phyloP scores from a whole-genome alignment of 768 basidiomycete species.

The Nevesoporus exiguus region DNA sequence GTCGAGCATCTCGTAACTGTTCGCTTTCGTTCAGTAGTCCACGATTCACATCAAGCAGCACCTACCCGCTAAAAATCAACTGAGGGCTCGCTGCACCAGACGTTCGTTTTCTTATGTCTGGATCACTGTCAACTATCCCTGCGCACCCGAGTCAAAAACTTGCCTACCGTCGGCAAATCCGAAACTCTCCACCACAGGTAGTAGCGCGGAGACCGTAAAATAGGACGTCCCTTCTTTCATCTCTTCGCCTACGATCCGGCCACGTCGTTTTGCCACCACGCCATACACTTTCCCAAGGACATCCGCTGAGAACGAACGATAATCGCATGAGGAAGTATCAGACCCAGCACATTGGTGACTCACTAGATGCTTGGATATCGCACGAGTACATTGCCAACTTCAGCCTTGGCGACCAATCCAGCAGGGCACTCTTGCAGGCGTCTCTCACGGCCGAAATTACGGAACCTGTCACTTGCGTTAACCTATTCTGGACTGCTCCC shows the following conservation, averaged over 20 bases:
- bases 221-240: constrained; percentile 98
- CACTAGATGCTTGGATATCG: constrained; percentile 97
- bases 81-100: constrained; percentile 98
- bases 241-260: constrained; percentile 92
- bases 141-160: neutral
- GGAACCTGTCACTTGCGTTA: constrained; percentile 86
- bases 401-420: constrained; percentile 97
- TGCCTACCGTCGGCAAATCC: constrained; percentile 90
- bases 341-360: constrained; percentile 29
- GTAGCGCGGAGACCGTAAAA: constrained; percentile 84
- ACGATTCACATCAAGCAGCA: neutral
- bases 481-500: constrained; percentile 64
- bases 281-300: constrained; percentile 97
- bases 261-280: constrained; percentile 88
- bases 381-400: constrained; percentile 99
- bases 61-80: constrained; percentile 91
- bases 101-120: constrained; percentile 93
- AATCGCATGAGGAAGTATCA: constrained; percentile 9
- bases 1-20: constrained; percentile 88
- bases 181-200: constrained; percentile 97
- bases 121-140: constrained; percentile 3
- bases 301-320: constrained; percentile 57
- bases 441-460: constrained; percentile 87
- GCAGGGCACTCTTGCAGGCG: constrained; percentile 80
- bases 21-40: constrained; percentile 17